A percentile compares a stretch with the other conserved stretches of the same genome.
Conservation (phyloP, 2,329 filamentous ascomycete genomes). For the Didymella glomerata region DNA sequence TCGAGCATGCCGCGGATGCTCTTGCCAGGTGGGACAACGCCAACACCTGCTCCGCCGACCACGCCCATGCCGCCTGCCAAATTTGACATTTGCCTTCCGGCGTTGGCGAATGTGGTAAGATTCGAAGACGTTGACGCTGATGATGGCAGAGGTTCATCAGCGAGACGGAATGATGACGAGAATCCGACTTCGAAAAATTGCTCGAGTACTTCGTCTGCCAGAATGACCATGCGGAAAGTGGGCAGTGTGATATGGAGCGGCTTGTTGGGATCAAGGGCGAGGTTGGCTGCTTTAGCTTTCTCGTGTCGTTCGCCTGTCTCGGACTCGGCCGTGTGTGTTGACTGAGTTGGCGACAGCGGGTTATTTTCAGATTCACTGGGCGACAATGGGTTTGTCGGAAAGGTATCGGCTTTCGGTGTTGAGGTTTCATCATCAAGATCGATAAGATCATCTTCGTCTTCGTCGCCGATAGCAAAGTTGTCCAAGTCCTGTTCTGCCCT, state of each 20-base stretch:
- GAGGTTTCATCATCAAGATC: constrained; percentile 59
- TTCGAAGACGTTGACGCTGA: constrained; percentile 67
- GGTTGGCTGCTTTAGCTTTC: constrained; percentile 80
- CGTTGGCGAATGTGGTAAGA: constrained; percentile 84
- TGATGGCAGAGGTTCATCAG: constrained; percentile 66
- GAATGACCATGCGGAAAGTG: constrained; percentile 97
- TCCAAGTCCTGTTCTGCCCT: constrained; percentile 50
- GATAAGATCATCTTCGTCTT: constrained; percentile 73
- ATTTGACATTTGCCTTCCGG: constrained; percentile 59
- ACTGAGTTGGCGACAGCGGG: constrained; percentile 37
- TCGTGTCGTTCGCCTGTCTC: constrained; percentile 46
- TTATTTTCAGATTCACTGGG: constrained; percentile 36
- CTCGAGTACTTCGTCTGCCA: constrained; percentile 93
- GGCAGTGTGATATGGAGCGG: constrained; percentile 95
- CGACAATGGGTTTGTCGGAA: constrained; percentile 39
- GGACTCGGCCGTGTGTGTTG: constrained; percentile 35
- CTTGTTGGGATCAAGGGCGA: constrained; percentile 89
- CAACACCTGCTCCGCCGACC: constrained; percentile 55
- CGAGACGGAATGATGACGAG: constrained; percentile 88
- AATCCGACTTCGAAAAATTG: constrained; percentile 98
- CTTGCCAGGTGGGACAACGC: constrained; percentile 70
- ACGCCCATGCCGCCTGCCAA: constrained; percentile 53
- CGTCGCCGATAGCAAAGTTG: constrained; percentile 76
- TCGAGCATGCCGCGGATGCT: constrained; percentile 92
- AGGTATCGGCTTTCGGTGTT: constrained; percentile 40